These are phyloP conservation scores for Hemisphaericaspora lyxosophila DNA, from an alignment of 1,139 yeast species.

Conservation along the genomic window DNA sequence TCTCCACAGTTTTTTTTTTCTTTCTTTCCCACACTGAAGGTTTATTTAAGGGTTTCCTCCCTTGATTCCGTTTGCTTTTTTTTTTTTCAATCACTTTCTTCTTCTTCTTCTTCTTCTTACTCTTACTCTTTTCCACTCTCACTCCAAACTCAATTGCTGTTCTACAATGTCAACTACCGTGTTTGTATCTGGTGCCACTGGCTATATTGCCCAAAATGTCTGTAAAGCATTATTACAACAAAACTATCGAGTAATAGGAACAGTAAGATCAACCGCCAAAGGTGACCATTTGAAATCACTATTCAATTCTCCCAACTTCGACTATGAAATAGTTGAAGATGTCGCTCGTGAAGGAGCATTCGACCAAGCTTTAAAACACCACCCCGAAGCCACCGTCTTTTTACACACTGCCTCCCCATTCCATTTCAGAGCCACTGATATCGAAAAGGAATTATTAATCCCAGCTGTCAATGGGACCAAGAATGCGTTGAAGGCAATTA, in stretches of 20 bases:
- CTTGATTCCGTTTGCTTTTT: too few relatives aligned
- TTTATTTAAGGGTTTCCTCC: too few relatives aligned
- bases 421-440: conserved; percentile 24
- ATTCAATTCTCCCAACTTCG: conserved; percentile 18
- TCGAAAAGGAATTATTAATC: conserved; percentile 29
- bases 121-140: too few relatives aligned
- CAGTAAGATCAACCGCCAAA: conserved; percentile 34
- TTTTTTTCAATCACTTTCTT: background rate
- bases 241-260: conserved; percentile 34
- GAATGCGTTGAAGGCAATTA: conserved; percentile 28
- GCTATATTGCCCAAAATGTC: conserved; percentile 38
- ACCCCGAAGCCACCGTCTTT: conserved; percentile 29
- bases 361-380: conserved; percentile 29
- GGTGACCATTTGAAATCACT: conserved; percentile 28
- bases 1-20: too few relatives aligned
- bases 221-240: conserved; percentile 24
- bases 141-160: too few relatives aligned
- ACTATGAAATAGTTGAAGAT: conserved; percentile 31
- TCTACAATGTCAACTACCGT: conserved; percentile 20
- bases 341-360: conserved; percentile 30
- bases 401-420: conserved; percentile 40
- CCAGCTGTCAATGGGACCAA: conserved; percentile 39
- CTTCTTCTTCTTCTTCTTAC: too few relatives aligned
- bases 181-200: conserved; percentile 42
- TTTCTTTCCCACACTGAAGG: too few relatives aligned